Conservation (phyloP, 2,329 filamentous ascomycete species). For the Aspergillus candidus region DNA sequence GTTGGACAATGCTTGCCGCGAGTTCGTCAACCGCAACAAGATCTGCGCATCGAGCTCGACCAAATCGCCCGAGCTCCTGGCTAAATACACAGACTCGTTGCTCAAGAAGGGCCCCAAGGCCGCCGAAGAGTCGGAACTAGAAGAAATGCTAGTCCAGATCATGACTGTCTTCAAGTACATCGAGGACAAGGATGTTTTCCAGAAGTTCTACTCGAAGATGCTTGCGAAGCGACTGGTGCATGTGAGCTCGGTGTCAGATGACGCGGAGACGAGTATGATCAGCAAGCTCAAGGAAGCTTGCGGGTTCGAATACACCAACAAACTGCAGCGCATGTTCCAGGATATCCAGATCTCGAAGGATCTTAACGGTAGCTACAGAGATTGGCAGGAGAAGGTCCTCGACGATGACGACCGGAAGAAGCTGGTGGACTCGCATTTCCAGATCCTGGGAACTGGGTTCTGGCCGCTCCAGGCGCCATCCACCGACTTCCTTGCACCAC, state of each 20-base stretch:
- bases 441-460: slow-evolving; percentile 91
- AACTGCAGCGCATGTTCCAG: slow-evolving; percentile 99
- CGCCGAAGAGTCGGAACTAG: slow-evolving; percentile 88
- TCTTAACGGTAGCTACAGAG: slow-evolving; percentile 82
- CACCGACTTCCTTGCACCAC: slow-evolving; percentile 81
- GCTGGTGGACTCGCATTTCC: slow-evolving; percentile 78
- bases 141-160: slow-evolving; percentile 80
- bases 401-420: slow-evolving; percentile 61
- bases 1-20: slow-evolving; percentile 91
- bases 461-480: slow-evolving; percentile 87
- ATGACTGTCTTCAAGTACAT: slow-evolving; percentile 99
- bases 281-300: slow-evolving; percentile 98
- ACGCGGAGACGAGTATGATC: slow-evolving; percentile 99
- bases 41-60: slow-evolving; percentile 91
- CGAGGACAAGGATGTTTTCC: slow-evolving; percentile 99
- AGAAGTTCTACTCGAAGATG: slow-evolving; percentile 98
- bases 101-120: slow-evolving; percentile 86
- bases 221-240: slow-evolving; percentile 90
- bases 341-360: slow-evolving; percentile 99
- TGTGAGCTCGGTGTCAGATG: slow-evolving; percentile 89
- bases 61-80: slow-evolving; percentile 87
- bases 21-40: slow-evolving; percentile 97
- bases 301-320: slow-evolving; percentile 98
- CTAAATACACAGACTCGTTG: slow-evolving; percentile 90
- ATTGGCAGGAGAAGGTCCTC: slow-evolving; percentile 63